Evolutionary conservation across 2,329 filamentous ascomycete species (phyloP), one percentile per base, ranked within the genome.

Genomic region (Fusarium sp.): DNA sequence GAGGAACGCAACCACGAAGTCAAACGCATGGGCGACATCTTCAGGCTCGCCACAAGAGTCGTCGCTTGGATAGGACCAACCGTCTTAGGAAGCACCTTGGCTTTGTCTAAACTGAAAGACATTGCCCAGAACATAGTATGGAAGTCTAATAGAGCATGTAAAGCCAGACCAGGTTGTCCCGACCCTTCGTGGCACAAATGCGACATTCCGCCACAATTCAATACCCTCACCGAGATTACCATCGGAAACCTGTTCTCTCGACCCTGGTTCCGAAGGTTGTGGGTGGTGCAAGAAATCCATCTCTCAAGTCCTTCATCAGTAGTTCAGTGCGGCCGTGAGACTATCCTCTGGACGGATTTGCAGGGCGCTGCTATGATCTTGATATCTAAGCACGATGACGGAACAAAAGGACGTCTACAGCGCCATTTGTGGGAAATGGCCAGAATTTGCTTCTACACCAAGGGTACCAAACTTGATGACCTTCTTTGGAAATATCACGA

Each of bases 1-100:
- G n/a, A 18, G 7, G 60, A 63, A 6, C 60, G 60, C 15, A 63
- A 49, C 7, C 58, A 55, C 3, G 58, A 63, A 47, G 60, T 63
- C 18, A 62, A 62, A 13, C 60, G 61, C n/a, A 63, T 63, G 58
- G 40, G 47, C 10, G 32, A 34, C 5, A 62, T 63, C 9, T 63
- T 38, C 16, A 51, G 47, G 34, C 20, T 62, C 10, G n/a, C 61
- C 8, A 54, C 46, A 43, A 16, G 60, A 63, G 38, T 62, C 1
- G 41, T 63, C 0, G 16, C 60, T 29, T 24, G 60, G 60, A 29
- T 63, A 59, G 60, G 47, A 22, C 30, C 47, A 34, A 5, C 47
- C 11, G n/a, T 10, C 3, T 2, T 7, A n/a, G 47, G 30, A 25
- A 51, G 47, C 5, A 51, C 16, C 5, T 27, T 5, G 15, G 58